Base-by-base conservation (phyloP, 495 filamentous ascomycete species). In the Parmelia sp. region DNA sequence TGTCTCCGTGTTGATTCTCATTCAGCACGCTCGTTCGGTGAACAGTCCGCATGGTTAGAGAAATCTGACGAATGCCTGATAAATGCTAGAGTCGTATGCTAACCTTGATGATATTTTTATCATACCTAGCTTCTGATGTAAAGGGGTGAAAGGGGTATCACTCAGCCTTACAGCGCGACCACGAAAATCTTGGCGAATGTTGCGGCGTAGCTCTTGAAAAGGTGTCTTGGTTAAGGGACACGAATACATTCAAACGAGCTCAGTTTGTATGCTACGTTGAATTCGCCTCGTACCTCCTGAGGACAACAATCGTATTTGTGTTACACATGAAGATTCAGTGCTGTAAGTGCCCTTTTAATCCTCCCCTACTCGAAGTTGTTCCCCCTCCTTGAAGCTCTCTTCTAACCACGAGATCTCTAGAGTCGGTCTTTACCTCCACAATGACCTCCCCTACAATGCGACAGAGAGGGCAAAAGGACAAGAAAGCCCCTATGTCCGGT, bases 381-480 rank as follows among this genome's bases (percentile, higher is more conserved):
- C 27, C 17, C 60, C 29, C 39, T 33, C 6, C 21, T 33, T 19
- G 19, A 57, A 63, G 40, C 39, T 45, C 39, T 47, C 19, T 4
- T 45, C 51, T 57, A 47, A 63, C 53, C 1, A 63, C 11, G 7
- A 6, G 29, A 36, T 11, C 14, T 23, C 7, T 56, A 57, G 61
- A 63, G 61, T 45, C 61, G 51, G 51, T 63, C 61, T 42, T 57
- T 64, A 64, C 56, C 62, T 64, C n/a, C 42, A 37, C 37, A 60
- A 72, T 69, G 69, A 64, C 70, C 45, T 68, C 75, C 29, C 69
- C 80, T 65, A 75, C 76, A 73, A 75, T 83, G 61, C 79, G 80
- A 36, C 82, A 82, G 73, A 80, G 80, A 61, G 79, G 77, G 61
- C 78, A 68, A 36, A 65, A 62, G 49, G 62, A 79, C 66, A 80